Evolutionary conservation across 2,329 filamentous ascomycete genomes (phyloP).

Genomic region (Lomentospora prolificans): DNA sequence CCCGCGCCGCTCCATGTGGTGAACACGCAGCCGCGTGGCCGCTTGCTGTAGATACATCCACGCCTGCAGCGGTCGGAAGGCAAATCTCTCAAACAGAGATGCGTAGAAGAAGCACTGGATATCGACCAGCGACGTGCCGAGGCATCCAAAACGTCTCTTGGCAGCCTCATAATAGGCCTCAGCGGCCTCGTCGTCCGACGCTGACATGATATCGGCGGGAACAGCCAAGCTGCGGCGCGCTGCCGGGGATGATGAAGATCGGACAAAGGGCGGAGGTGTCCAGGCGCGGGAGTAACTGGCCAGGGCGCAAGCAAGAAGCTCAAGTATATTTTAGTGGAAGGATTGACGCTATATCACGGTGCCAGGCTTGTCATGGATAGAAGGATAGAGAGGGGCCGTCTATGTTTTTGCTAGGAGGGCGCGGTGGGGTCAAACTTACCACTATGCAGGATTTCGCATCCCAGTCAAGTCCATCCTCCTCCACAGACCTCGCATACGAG

Average conservation of each 20-base stretch:
- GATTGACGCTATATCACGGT: not conserved
- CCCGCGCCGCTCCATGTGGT: slow-evolving; percentile 3
- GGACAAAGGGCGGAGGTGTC: not conserved
- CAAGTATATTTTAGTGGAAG: not conserved
- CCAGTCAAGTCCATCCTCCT: slow-evolving; percentile 14
- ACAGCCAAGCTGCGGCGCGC: not conserved
- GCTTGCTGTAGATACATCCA: slow-evolving; percentile 17
- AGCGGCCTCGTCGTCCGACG: slow-evolving; percentile 9
- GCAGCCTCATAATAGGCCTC: slow-evolving; percentile 16
- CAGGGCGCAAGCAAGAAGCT: slow-evolving; percentile 8
- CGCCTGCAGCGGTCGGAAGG: slow-evolving; percentile 14
- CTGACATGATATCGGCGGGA: slow-evolving; percentile 2
- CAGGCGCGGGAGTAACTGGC: slow-evolving; percentile 7
- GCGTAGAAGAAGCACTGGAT: slow-evolving; percentile 18
- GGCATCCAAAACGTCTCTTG: slow-evolving; percentile 14
- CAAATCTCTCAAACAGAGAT: slow-evolving; percentile 15
- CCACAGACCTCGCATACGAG: slow-evolving; percentile 11
- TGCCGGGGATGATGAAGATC: not conserved
- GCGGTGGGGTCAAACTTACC: slow-evolving; percentile 8
- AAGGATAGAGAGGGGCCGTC: not conserved
- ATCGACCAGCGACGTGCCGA: slow-evolving; percentile 15
- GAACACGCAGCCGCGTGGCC: slow-evolving; percentile 6
- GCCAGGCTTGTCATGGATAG: not conserved
- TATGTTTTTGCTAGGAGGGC: not conserved
- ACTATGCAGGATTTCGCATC: slow-evolving; percentile 15